Percentiles rank a stretch among this genome's conserved stretches.
These are phyloP conservation scores for Trichoderma hamatum DNA, from an alignment of 2,329 filamentous ascomycete genomes.

Conservation along the genomic window DNA sequence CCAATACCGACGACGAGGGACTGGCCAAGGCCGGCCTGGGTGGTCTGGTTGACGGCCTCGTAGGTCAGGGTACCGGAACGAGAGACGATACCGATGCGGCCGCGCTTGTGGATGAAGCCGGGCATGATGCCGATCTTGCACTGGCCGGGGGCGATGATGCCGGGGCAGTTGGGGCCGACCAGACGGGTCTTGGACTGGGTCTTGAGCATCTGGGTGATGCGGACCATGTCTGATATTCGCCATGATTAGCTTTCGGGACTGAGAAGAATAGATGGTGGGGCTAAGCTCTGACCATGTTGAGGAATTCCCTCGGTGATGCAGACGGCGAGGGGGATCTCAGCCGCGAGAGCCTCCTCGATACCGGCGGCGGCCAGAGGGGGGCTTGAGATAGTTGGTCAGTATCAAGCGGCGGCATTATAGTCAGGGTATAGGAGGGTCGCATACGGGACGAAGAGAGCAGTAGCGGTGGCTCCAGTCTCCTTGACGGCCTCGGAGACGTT, in stretches of 20 bases:
- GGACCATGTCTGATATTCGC: constrained; percentile 82
- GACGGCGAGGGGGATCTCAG: constrained; percentile 92
- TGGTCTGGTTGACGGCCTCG: constrained; percentile 99
- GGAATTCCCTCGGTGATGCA: constrained; percentile 98
- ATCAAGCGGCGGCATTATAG: neutral
- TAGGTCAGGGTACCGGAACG: constrained; percentile 98
- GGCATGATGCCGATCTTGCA: constrained; percentile 99
- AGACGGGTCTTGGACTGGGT: constrained; percentile 95
- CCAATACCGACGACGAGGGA: constrained; percentile 98
- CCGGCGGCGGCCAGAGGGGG: constrained; percentile 88
- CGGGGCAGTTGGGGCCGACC: constrained; percentile 96
- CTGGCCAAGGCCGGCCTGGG: constrained; percentile 93
- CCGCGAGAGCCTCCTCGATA: constrained; percentile 94
- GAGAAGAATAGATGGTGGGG: constrained; percentile 12
- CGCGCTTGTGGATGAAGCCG: constrained; percentile 99
- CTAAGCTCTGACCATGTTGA: constrained; percentile 74
- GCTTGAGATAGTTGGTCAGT: constrained; percentile 52
- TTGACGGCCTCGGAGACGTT: constrained; percentile 87
- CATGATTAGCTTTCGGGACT: constrained; percentile 12
- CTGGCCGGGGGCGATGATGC: constrained; percentile 91
- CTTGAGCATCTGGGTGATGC: constrained; percentile 97
- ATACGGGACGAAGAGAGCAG: constrained; percentile 95
- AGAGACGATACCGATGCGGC: constrained; percentile 97
- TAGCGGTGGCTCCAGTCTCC: constrained; percentile 86
- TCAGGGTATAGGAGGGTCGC: constrained; percentile 32